phyloP scores from a whole-genome alignment of 2,329 filamentous ascomycete species.

The Cadophora luteo-olivacea region DNA sequence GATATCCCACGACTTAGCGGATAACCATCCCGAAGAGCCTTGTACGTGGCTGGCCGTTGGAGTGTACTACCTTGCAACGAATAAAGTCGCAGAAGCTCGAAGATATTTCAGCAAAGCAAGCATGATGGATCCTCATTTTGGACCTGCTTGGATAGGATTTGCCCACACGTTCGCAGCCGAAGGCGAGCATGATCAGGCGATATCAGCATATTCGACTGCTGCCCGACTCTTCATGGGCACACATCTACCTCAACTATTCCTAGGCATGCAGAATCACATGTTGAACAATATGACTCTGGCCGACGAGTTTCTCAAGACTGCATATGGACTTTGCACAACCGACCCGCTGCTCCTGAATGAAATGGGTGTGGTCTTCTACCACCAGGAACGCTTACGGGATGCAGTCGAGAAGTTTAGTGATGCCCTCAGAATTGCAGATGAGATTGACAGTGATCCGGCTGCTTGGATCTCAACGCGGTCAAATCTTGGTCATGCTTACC shows the following conservation, averaged over 20 bases:
- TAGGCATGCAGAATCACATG: slow-evolving; percentile 98
- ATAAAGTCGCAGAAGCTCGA: slow-evolving; percentile 89
- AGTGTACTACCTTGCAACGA: slow-evolving; percentile 90
- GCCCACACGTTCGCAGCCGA: slow-evolving; percentile 98
- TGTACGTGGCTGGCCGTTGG: slow-evolving; percentile 94
- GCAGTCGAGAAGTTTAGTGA: slow-evolving; percentile 80
- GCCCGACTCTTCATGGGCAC: slow-evolving; percentile 95
- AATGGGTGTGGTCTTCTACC: slow-evolving; percentile 94
- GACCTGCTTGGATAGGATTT: slow-evolving; percentile 97
- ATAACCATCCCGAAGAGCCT: slow-evolving; percentile 88
- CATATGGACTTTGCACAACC: slow-evolving; percentile 80
- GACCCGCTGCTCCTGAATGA: slow-evolving; percentile 95
- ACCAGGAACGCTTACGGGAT: slow-evolving; percentile 79
- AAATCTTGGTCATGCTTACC: slow-evolving; percentile 88
- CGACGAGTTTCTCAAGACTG: slow-evolving; percentile 91
- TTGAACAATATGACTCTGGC: slow-evolving; percentile 94
- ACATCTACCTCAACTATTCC: slow-evolving; percentile 91
- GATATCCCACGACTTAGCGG: slow-evolving; percentile 89
- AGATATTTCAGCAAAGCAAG: slow-evolving; percentile 97
- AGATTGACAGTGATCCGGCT: slow-evolving; percentile 81
- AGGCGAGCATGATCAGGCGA: slow-evolving; percentile 97
- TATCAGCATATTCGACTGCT: slow-evolving; percentile 95
- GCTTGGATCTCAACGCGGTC: slow-evolving; percentile 85
- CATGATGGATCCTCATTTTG: slow-evolving; percentile 97
- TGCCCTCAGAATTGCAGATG: slow-evolving; percentile 77